Evolutionary conservation across 164 flowering plant genomes (phyloP), one percentile per base, ranked within the genome.

Genomic region (Malania oleifera): DNA sequence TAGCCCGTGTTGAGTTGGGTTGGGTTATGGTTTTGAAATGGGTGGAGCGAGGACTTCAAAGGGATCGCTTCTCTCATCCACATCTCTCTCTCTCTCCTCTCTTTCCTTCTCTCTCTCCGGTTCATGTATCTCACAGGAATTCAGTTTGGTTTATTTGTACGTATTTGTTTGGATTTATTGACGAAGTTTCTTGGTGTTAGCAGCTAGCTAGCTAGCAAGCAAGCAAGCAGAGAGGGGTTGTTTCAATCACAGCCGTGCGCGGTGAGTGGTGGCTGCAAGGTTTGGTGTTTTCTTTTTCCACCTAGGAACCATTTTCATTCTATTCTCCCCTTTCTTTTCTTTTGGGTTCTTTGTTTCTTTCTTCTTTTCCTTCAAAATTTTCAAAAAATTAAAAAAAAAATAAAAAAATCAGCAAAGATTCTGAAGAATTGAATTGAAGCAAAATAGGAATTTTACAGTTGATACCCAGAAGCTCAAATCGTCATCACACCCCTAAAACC

Each of bases 41-140:
- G 51, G 54, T 46, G 29, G 60, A 64, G n/a, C n/a, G n/a, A n/a
- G 34, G 38, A 26, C 22, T 28, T 62, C 28, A 20, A 19, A 23
- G 10, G 46, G 31, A 38, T 49, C 52, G 40, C 59, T 58, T 39
- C 52, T 57, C 67, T 70, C 73, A 66, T 66, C 71, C 71, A 55
- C 69, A 63, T 45, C 66, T 52, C 63, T 59, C 54, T 62, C 59
- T 65, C 59, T 61, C 70, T 52, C 62, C 56, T 64, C 27, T 24
- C 57, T 47, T 44, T 52, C 59, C 59, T 56, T 22, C 31, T 41
- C 45, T 25, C 53, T 23, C 22, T 37, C 26, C 22, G 18, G 37
- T 12, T 47, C 17, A 7, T n/a, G n/a, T n/a, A n/a, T 22, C 26
- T 37, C 34, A 35, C 20, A 31, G 44, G 43, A 37, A 22, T 24